A percentile compares a stretch with the other conserved stretches of the same genome.
Conservation (phyloP, 179 eudicot genomes). For the Kewa caespitosa region DNA sequence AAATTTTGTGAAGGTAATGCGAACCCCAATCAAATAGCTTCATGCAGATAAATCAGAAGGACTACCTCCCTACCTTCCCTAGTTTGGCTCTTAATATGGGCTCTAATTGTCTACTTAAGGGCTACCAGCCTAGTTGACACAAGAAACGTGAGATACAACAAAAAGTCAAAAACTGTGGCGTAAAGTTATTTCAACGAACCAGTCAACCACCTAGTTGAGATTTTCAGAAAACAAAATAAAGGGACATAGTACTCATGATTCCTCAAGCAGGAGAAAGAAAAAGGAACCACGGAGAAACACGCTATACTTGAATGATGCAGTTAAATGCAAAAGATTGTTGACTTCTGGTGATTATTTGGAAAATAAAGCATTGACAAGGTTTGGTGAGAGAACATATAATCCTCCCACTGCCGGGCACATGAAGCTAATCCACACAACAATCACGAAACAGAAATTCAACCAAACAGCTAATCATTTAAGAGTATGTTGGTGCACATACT, state of each 20-base stretch:
- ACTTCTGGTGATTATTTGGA: background rate
- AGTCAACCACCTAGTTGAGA: background rate
- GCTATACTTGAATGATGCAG: background rate
- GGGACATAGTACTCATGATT: background rate
- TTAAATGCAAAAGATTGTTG: background rate
- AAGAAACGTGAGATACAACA: too few species aligned
- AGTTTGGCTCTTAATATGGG: too few species aligned
- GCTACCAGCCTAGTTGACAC: too few species aligned
- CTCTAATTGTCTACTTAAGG: too few species aligned
- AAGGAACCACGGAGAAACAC: background rate
- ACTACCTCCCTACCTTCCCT: too few species aligned
- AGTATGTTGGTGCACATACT: too few species aligned
- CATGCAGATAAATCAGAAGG: too few species aligned
- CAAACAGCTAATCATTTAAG: background rate
- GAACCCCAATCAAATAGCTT: background rate
- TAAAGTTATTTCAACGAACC: background rate
- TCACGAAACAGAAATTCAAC: background rate
- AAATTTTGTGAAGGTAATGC: background rate
- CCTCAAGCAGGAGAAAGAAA: background rate
- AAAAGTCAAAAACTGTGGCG: background rate
- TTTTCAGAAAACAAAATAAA: background rate
- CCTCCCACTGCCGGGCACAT: background rate
- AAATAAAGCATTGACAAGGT: background rate
- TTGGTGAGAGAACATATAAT: background rate
- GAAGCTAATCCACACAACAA: background rate